Percentiles rank a stretch among this genome's conserved stretches.
Evolutionary conservation across 1,284 basidiomycete species (phyloP).

Genomic region (Trametes versicolor): DNA sequence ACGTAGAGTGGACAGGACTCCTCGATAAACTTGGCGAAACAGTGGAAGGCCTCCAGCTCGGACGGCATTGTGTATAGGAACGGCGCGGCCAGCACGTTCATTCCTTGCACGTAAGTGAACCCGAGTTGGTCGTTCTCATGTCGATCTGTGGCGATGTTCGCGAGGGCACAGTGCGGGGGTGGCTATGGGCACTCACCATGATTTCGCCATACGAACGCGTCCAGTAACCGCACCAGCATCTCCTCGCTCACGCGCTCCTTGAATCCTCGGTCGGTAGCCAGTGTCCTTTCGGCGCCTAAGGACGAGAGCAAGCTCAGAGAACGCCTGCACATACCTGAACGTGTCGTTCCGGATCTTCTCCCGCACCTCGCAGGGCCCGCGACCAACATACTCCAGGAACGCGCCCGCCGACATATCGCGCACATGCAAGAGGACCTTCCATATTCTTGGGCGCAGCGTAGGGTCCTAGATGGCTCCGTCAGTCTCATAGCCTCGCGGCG

Average conservation of each 20-base stretch:
- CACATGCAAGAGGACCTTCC: slow-evolving; percentile 91
- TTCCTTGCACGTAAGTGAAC: slow-evolving; percentile 96
- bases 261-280: slow-evolving; percentile 95
- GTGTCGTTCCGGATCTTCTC: slow-evolving; percentile 90
- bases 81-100: slow-evolving; percentile 98
- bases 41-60: slow-evolving; percentile 96
- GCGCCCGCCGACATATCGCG: slow-evolving; percentile 79
- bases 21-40: slow-evolving; percentile 95
- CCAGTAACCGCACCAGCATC: slow-evolving; percentile 94
- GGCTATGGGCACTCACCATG: slow-evolving; percentile 60
- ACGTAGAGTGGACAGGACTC: slow-evolving; percentile 94
- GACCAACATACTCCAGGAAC: slow-evolving; percentile 84
- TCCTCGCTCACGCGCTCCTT: slow-evolving; percentile 95
- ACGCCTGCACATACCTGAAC: slow-evolving; percentile 57
- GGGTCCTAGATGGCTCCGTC: slow-evolving; percentile 61
- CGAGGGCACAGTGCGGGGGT: slow-evolving; percentile 1
- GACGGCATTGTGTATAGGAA: slow-evolving; percentile 97
- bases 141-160: slow-evolving; percentile 57
- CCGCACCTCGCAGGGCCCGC: slow-evolving; percentile 87
- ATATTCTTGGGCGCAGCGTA: slow-evolving; percentile 82
- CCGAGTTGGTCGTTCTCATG: slow-evolving; percentile 78
- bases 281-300: slow-evolving; percentile 64
- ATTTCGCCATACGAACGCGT: slow-evolving; percentile 97
- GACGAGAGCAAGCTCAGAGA: slow-evolving; percentile 40
- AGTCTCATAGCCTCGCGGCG: neutral